Evolutionary conservation across 441 rosid genomes (phyloP), one percentile per base, ranked within the genome.

Genomic region (Iberis amara): DNA sequence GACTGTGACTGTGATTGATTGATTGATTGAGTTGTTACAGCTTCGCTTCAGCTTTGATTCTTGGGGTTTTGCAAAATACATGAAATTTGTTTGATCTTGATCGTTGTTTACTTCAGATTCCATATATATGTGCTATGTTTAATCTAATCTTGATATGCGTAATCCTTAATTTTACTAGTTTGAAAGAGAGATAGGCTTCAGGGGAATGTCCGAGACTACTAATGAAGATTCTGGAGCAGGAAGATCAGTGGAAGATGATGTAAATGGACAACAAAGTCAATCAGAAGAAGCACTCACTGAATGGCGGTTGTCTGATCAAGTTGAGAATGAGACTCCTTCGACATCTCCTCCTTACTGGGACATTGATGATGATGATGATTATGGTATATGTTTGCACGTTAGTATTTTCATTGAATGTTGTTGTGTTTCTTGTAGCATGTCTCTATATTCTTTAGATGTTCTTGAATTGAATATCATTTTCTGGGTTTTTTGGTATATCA

Each of bases 321-420:
- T 86, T 65, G 97, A 84, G 55, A 84, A 82, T 64, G 97, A 87
- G 62, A 82, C 69, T 4, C 83, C 94, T 14, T 86, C 94, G n/a
- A 86, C 96, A 21, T 84, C 97, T 3, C 94, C 96, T 5, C 81
- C 89, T 23, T 86, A 80, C 58, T 90, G 89, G 96, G 97, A 84
- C 65, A 72, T 75, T 6, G 97, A 89, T 7, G 89, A 82, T 0
- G 81, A 77, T 8, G 92, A 76, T 6, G 86, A 77, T 53, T 79
- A 79, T 61, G 86, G 94, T 84, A 78, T 51, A 65, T 39, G 11
- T 41, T 50, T 47, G 44, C 6, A 27, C 30, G 6, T 0, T 37
- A 52, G 32, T 23, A 9, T 32, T 40, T 14, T 50, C 43, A 28
- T 53, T 37, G 9, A n/a, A n/a, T 28, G 3, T 35, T 30, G 47